Conservation (phyloP, 1,284 basidiomycete genomes). For the Taiwanofungus camphoratus region DNA sequence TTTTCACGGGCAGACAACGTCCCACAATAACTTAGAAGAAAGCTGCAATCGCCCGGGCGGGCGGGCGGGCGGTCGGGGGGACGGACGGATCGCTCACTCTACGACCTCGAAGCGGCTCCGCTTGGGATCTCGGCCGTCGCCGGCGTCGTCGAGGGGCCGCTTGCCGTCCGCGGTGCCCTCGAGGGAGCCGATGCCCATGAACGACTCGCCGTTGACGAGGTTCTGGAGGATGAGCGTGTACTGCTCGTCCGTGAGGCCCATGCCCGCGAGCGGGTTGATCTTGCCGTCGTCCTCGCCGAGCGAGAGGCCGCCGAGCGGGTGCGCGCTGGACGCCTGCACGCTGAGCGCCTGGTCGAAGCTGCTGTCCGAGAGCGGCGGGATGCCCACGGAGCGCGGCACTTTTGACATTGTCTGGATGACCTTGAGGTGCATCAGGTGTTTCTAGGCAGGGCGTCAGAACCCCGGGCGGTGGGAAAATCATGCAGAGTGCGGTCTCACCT, state of each 20-base stretch:
- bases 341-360: slow-evolving; percentile 52
- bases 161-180: slow-evolving; percentile 30
- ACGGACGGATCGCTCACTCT: slow-evolving; percentile 48
- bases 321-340: slow-evolving; percentile 11
- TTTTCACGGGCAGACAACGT: neutral
- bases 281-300: slow-evolving; percentile 42
- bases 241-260: slow-evolving; percentile 74
- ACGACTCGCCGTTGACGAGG: slow-evolving; percentile 53
- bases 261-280: slow-evolving; percentile 68
- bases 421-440: slow-evolving; percentile 92
- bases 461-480: slow-evolving; percentile 1
- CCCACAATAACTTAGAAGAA: slow-evolving; percentile 6
- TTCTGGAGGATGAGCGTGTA: slow-evolving; percentile 65
- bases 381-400: slow-evolving; percentile 66
- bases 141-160: slow-evolving; percentile 38
- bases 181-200: slow-evolving; percentile 33
- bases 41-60: too few species aligned
- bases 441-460: slow-evolving; percentile 37
- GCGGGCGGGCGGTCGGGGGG: too few species aligned
- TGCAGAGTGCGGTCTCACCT: slow-evolving; percentile 40
- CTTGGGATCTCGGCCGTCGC: slow-evolving; percentile 51
- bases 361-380: slow-evolving; percentile 63
- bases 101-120: slow-evolving; percentile 66
- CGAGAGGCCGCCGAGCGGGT: slow-evolving; percentile 11
- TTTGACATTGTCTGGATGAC: slow-evolving; percentile 79